phyloP scores from a whole-genome alignment of 768 basidiomycete species.

The Podaxis carcinomalis region DNA sequence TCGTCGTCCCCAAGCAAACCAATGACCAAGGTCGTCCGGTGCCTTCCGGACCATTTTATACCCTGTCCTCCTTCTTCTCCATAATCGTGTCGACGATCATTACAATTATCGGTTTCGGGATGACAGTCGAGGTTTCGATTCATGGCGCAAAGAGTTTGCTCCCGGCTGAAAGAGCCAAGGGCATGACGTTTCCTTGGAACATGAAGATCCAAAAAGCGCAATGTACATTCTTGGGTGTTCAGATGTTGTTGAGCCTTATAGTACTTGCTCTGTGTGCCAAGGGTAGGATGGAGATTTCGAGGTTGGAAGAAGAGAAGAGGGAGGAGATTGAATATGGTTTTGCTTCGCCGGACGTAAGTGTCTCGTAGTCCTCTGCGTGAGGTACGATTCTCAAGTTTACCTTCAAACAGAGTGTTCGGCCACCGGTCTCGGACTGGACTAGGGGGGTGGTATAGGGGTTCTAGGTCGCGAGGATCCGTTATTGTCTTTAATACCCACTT shows the following conservation, averaged over 20 bases:
- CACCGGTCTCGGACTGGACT: background rate
- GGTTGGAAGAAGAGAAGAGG: background rate
- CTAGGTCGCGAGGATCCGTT: background rate
- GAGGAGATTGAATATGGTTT: slow-evolving; percentile 12
- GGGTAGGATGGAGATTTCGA: slow-evolving; percentile 9
- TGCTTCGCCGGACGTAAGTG: slow-evolving; percentile 7
- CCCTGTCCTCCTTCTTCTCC: slow-evolving; percentile 13
- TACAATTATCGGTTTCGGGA: slow-evolving; percentile 19
- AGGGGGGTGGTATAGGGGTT: background rate
- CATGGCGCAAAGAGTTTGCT: slow-evolving; percentile 20
- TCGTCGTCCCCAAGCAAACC: background rate
- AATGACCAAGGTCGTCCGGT: background rate
- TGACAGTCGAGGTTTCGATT: slow-evolving; percentile 24
- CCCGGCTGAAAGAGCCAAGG: slow-evolving; percentile 19
- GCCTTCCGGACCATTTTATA: slow-evolving; percentile 13
- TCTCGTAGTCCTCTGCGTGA: background rate
- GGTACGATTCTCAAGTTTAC: background rate
- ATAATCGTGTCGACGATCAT: slow-evolving; percentile 18
- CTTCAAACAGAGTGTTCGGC: background rate
- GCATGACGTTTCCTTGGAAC: slow-evolving; percentile 23
- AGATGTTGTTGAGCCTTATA: slow-evolving; percentile 13
- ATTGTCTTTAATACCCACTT: background rate
- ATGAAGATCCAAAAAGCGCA: slow-evolving; percentile 24
- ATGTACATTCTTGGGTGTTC: slow-evolving; percentile 19
- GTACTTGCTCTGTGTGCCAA: slow-evolving; percentile 13